A percentile compares a stretch with the other conserved stretches of the same genome.
phyloP scores from a whole-genome alignment of 2,329 filamentous ascomycete species.

The Colletotrichum acutatum region DNA sequence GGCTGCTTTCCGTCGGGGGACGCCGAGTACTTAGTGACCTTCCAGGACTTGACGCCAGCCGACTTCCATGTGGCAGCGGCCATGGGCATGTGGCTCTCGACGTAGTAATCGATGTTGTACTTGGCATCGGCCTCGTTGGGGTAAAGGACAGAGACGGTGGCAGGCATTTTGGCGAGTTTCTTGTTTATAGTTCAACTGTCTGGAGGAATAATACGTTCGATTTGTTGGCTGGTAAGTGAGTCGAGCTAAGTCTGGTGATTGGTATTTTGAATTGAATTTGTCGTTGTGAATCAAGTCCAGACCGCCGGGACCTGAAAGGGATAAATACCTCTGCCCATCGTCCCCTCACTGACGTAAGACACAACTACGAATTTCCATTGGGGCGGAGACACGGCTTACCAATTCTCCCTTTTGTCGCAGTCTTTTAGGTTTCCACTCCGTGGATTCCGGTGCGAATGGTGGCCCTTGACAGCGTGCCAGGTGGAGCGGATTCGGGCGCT shows the following conservation, averaged over 20 bases:
- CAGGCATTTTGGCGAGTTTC: conserved; percentile 13
- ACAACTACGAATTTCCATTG: background rate
- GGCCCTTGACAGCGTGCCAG: background rate
- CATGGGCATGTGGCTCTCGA: conserved; percentile 31
- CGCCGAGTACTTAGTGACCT: conserved; percentile 18
- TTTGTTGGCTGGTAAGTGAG: background rate
- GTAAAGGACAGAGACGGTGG: conserved; percentile 38
- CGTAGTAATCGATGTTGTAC: conserved; percentile 35
- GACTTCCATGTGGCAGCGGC: conserved; percentile 19
- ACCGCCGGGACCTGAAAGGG: background rate
- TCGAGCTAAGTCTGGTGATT: background rate
- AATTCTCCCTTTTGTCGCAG: conserved; percentile 5
- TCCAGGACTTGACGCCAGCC: conserved; percentile 22
- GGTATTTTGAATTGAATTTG: background rate
- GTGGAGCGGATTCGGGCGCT: background rate
- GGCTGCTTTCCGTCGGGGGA: conserved; percentile 21
- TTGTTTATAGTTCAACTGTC: background rate
- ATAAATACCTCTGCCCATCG: conserved; percentile 7
- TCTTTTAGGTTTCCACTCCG: conserved; percentile 8
- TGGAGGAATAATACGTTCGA: background rate
- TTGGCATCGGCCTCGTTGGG: conserved; percentile 36
- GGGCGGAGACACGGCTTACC: conserved; percentile 15
- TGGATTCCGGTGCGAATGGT: conserved; percentile 12
- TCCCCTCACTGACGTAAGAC: conserved; percentile 31
- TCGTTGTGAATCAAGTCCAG: background rate